Conservation (phyloP, 345 rosid species). For the Pugionium cornutum region DNA sequence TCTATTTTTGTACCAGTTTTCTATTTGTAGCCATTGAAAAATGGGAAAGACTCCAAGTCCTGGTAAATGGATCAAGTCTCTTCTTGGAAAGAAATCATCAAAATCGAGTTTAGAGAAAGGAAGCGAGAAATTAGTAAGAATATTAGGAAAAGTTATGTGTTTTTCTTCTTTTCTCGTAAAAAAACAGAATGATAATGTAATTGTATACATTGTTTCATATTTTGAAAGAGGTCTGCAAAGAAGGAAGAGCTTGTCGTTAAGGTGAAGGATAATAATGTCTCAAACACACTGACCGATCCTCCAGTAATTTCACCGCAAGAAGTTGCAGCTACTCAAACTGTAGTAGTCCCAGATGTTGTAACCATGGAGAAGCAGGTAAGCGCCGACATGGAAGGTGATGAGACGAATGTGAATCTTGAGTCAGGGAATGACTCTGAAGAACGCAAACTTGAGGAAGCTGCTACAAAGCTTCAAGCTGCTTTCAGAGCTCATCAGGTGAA, state of each 20-base stretch:
- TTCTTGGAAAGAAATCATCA: conserved; percentile 69
- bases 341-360: conserved; percentile 34
- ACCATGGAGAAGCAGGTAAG: conserved; percentile 35
- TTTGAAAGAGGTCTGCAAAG: conserved; percentile 51
- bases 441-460: conserved; percentile 59
- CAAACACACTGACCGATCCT: conserved; percentile 41
- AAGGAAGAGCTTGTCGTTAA: conserved; percentile 51
- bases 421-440: conserved; percentile 48
- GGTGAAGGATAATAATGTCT: conserved; percentile 44
- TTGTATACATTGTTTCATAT: conserved; percentile 19
- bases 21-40: conserved; percentile 1
- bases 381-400: conserved; percentile 31
- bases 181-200: conserved; percentile 1
- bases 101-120: conserved; percentile 60
- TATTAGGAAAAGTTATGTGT: neutral
- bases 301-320: conserved; percentile 37
- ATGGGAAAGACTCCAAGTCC: conserved; percentile 84
- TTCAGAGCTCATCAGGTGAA: conserved; percentile 72
- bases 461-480: conserved; percentile 64
- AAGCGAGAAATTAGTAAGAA: conserved; percentile 50
- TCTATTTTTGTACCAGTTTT: conserved; percentile 14
- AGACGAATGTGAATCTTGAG: conserved; percentile 18
- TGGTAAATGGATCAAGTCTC: conserved; percentile 75
- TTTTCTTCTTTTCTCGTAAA: neutral
- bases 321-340: conserved; percentile 37